These are phyloP conservation scores for Cyberlindnera saturnus DNA, from an alignment of 805 yeast genomes.

Conservation along the genomic window DNA sequence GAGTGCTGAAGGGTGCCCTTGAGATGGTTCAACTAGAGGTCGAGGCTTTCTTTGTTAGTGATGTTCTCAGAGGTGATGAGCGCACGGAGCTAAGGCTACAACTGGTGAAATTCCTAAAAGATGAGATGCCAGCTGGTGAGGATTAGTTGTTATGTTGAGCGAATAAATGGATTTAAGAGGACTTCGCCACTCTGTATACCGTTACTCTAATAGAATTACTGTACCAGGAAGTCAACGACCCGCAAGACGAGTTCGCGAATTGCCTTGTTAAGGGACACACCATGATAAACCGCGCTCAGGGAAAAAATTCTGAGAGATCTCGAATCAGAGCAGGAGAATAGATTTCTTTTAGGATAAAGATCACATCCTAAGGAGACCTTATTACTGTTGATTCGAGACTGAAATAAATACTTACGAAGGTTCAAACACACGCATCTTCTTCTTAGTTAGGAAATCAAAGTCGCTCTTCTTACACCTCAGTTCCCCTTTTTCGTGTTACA, in stretches of 20 bases:
- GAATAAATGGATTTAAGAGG: background rate
- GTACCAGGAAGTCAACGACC: background rate
- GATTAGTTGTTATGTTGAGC: constrained; percentile 36
- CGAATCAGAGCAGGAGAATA: too few relatives aligned
- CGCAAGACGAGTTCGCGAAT: background rate
- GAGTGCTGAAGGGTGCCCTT: constrained; percentile 84
- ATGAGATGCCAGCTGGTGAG: constrained; percentile 97
- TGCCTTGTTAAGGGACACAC: background rate
- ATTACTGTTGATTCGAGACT: too few relatives aligned
- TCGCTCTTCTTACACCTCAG: background rate
- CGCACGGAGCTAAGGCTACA: constrained; percentile 73
- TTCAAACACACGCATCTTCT: too few relatives aligned
- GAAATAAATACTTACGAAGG: too few relatives aligned
- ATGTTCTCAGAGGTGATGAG: constrained; percentile 76
- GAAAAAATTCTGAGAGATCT: too few relatives aligned
- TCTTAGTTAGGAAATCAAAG: too few relatives aligned
- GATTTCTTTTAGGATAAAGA: too few relatives aligned
- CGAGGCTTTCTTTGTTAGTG: constrained; percentile 74
- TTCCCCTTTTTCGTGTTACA: background rate
- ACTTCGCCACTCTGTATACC: too few relatives aligned
- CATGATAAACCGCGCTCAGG: background rate
- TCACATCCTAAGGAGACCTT: too few relatives aligned
- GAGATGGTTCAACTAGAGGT: constrained; percentile 96
- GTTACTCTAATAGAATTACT: background rate
- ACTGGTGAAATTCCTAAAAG: constrained; percentile 68